phyloP scores from a whole-genome alignment of 2,329 filamentous ascomycete species.

The Clarireedia homoeocarpa region DNA sequence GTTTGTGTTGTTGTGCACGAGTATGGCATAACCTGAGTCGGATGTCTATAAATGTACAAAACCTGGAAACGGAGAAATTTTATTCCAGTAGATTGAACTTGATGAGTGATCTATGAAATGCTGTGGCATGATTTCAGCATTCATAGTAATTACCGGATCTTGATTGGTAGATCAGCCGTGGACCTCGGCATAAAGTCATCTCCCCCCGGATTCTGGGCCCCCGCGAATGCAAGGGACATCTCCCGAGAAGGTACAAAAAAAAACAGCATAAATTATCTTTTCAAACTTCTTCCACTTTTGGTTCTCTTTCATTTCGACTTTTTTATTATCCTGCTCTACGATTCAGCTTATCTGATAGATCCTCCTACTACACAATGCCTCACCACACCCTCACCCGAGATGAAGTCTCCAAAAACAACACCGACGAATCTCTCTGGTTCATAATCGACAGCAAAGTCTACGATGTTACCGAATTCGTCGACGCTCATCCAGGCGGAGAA shows the following conservation, averaged over 20 bases:
- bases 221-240: not conserved
- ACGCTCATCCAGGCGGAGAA: conserved; percentile 73
- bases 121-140: no score
- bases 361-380: conserved; percentile 19
- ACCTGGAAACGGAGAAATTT: no score
- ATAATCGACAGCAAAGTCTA: conserved; percentile 84
- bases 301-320: no score
- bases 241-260: not conserved
- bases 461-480: conserved; percentile 76
- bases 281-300: no score
- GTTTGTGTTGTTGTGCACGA: no score
- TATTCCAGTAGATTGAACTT: no score
- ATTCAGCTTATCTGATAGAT: no score
- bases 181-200: not conserved
- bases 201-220: not conserved
- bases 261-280: no score
- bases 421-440: conserved; percentile 62
- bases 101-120: no score
- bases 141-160: not conserved
- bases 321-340: no score
- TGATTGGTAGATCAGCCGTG: not conserved
- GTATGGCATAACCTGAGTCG: no score
- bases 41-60: no score
- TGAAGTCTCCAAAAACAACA: conserved; percentile 69
- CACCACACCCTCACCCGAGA: conserved; percentile 39